Evolutionary conservation across 1,139 yeast genomes (phyloP).

Genomic region (Suhomyces bokatorum): DNA sequence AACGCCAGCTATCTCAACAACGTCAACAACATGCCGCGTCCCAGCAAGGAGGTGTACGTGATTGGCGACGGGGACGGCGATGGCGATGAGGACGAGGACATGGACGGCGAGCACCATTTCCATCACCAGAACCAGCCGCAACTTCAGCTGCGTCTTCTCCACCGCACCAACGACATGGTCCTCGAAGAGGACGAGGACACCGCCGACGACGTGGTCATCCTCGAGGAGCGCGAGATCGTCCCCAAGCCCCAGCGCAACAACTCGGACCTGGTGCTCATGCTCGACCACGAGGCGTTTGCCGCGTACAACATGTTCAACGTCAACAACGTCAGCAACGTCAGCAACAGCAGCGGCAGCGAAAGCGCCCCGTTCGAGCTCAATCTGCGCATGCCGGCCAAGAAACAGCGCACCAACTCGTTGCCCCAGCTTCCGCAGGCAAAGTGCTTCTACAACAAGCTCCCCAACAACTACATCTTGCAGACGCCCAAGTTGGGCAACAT

Average conservation of each 20-base stretch:
- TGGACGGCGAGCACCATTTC: slow-evolving; percentile 8
- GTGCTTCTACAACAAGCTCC: slow-evolving; percentile 44
- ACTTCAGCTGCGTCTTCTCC: neutral
- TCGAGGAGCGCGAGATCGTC: slow-evolving; percentile 22
- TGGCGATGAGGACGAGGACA: slow-evolving; percentile 20
- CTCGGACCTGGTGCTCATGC: slow-evolving; percentile 39
- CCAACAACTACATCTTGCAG: slow-evolving; percentile 39
- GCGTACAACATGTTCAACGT: slow-evolving; percentile 49
- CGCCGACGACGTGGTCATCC: slow-evolving; percentile 21
- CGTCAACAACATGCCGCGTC: slow-evolving; percentile 8
- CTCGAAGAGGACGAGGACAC: slow-evolving; percentile 15
- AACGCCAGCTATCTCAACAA: slow-evolving; percentile 13
- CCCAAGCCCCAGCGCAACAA: slow-evolving; percentile 29
- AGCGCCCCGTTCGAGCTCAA: slow-evolving; percentile 14
- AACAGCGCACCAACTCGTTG: slow-evolving; percentile 66
- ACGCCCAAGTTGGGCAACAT: slow-evolving; percentile 48
- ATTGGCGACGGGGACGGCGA: slow-evolving; percentile 17
- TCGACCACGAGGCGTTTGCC: slow-evolving; percentile 43
- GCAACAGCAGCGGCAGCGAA: slow-evolving; percentile 14
- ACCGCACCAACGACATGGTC: slow-evolving; percentile 8
- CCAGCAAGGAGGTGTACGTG: slow-evolving; percentile 12
- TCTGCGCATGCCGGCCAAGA: slow-evolving; percentile 29
- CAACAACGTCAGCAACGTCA: slow-evolving; percentile 11
- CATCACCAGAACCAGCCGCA: no score
- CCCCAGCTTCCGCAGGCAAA: slow-evolving; percentile 64